Conservation (phyloP, 176 grass and related monocot genomes). For the Rhynchospora tenuis region DNA sequence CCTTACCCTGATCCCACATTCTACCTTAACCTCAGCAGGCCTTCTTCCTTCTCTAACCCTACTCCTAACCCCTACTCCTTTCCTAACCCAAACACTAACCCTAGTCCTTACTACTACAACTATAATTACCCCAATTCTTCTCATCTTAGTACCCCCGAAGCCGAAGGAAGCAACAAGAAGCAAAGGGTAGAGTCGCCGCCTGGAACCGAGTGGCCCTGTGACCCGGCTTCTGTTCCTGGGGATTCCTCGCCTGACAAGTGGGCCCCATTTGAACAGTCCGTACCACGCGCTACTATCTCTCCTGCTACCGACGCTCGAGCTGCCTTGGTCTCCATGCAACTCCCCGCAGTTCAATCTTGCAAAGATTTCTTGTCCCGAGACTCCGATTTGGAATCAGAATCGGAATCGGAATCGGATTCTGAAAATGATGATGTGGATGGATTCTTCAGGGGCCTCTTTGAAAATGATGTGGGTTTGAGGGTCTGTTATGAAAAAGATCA, state of each 20-base stretch:
- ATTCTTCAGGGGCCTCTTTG: slow-evolving; percentile 35
- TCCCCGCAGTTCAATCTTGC: slow-evolving; percentile 13
- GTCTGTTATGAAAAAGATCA: slow-evolving; percentile 48
- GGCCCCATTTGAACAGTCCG: background rate
- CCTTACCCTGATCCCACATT: background rate
- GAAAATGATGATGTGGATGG: slow-evolving; percentile 15
- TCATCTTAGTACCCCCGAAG: too few relatives aligned
- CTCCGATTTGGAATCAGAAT: background rate
- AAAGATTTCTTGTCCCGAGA: slow-evolving; percentile 39
- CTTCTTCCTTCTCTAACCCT: background rate
- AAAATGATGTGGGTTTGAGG: slow-evolving; percentile 29
- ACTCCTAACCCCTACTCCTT: background rate
- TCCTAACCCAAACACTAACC: background rate
- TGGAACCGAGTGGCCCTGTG: background rate
- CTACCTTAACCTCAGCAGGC: background rate
- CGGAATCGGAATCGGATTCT: slow-evolving; percentile 27
- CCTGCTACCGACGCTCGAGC: background rate
- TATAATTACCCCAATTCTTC: background rate
- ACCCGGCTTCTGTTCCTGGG: slow-evolving; percentile 7
- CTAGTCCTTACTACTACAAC: background rate
- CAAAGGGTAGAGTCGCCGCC: background rate
- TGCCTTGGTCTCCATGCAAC: slow-evolving; percentile 16
- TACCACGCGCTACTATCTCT: background rate
- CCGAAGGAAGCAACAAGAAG: background rate
- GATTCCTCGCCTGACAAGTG: background rate